Evolutionary conservation across 805 yeast genomes (phyloP).

Genomic region (Metschnikowia drakensbergensis): DNA sequence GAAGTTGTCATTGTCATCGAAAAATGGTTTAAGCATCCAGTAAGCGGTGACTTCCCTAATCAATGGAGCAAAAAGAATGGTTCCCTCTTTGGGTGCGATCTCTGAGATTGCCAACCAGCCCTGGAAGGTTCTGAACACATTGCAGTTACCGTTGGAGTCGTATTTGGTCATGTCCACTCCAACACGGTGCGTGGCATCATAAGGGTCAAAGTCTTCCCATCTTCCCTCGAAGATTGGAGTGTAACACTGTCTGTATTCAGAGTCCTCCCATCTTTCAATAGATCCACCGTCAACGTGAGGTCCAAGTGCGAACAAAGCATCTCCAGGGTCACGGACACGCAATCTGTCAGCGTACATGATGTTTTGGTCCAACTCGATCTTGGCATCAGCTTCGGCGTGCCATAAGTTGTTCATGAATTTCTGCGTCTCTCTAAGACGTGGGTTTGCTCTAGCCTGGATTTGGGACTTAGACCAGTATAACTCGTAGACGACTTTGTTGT

Average conservation of each 20-base stretch:
- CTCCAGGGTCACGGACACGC: conserved; percentile 40
- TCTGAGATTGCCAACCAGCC: conserved; percentile 42
- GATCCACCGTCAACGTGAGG: conserved; percentile 44
- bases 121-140: conserved; percentile 40
- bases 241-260: conserved; percentile 34
- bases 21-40: conserved; percentile 38
- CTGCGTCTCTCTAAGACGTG: conserved; percentile 27
- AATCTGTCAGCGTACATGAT: conserved; percentile 42
- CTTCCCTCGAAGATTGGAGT: conserved; percentile 32
- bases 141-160: conserved; percentile 23
- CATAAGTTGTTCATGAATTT: conserved; percentile 25
- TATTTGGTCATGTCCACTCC: conserved; percentile 32
- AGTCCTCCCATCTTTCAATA: conserved; percentile 46
- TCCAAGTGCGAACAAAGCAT: conserved; percentile 25
- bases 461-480: conserved; percentile 41
- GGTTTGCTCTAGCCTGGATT: conserved; percentile 37
- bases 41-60: conserved; percentile 37
- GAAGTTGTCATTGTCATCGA: conserved; percentile 30
- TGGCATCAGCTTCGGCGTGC: conserved; percentile 24
- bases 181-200: conserved; percentile 30
- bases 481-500: conserved; percentile 19
- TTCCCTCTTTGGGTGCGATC: conserved; percentile 37
- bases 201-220: conserved; percentile 45
- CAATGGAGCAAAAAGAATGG: conserved; percentile 35
- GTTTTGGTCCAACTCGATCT: conserved; percentile 28